Percentiles rank a stretch among this genome's conserved stretches.
Conservation (phyloP, 768 basidiomycete species). For the Lentinula raphanica region DNA sequence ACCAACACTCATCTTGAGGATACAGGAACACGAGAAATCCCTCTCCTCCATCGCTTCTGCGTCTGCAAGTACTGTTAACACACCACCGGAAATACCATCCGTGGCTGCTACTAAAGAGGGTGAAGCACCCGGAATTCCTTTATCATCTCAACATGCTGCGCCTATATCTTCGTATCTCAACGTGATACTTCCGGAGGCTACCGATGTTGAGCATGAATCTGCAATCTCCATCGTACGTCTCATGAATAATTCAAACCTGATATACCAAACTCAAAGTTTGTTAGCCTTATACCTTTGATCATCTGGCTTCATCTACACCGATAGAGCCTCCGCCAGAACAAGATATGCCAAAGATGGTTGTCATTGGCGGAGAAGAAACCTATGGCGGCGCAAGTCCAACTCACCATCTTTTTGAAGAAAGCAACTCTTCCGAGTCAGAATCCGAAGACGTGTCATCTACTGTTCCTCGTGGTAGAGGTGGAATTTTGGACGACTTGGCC, state of each 20-base stretch:
- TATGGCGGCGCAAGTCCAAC: conserved; percentile 32
- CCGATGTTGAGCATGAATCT: conserved; percentile 33
- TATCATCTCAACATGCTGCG: conserved; percentile 22
- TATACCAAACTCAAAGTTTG: conserved; percentile 6
- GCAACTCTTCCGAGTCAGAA: conserved; percentile 16
- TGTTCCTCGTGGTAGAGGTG: conserved; percentile 17
- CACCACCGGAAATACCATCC: conserved; percentile 19
- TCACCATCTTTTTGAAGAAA: conserved; percentile 27
- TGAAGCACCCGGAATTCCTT: conserved; percentile 38
- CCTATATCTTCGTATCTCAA: conserved; percentile 33
- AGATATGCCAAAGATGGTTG: conserved; percentile 36
- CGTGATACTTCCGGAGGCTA: conserved; percentile 54
- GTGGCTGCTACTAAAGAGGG: conserved; percentile 26
- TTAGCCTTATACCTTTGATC: conserved; percentile 44
- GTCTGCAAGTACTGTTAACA: conserved; percentile 7
- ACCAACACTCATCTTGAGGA: conserved; percentile 45
- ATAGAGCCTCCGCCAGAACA: conserved; percentile 17
- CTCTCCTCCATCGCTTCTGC: conserved; percentile 17
- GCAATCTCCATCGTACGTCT: conserved; percentile 57
- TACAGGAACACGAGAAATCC: conserved; percentile 45
- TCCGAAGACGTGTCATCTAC: conserved; percentile 15
- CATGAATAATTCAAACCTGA: neutral
- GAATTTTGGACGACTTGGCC: conserved; percentile 39
- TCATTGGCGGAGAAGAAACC: conserved; percentile 36
- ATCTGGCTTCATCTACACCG: conserved; percentile 33